Conservation (phyloP, 768 basidiomycete species). For the Xerocomellus amylosporus region DNA sequence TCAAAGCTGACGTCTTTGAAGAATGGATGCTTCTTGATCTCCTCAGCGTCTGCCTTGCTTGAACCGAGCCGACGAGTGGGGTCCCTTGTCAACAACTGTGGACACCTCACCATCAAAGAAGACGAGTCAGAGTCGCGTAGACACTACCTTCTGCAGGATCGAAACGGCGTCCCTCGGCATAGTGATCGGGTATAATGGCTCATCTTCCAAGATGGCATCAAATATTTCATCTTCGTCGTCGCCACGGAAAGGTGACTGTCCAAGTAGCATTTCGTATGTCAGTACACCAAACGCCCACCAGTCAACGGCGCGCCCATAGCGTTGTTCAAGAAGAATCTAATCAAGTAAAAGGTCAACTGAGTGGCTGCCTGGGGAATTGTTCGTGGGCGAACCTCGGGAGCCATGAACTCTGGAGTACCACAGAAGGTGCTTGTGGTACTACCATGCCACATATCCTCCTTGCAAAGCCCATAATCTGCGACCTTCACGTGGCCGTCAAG, state of each 20-base stretch:
- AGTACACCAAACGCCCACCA: conserved; percentile 99
- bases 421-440: conserved; percentile 98
- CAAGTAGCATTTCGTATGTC: conserved; percentile 98
- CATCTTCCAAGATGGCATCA: conserved; percentile 97
- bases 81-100: conserved; percentile 87
- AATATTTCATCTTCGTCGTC: conserved; percentile 99
- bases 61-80: conserved; percentile 89
- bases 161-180: conserved; percentile 98
- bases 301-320: conserved; percentile 97
- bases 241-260: conserved; percentile 98
- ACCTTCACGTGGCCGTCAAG: conserved; percentile 98
- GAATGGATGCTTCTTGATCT: conserved; percentile 96
- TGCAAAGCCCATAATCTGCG: conserved; percentile 98
- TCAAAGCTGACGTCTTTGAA: conserved; percentile 98
- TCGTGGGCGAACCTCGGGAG: conserved; percentile 76
- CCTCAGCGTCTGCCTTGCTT: conserved; percentile 88
- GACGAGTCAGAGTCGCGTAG: background rate
- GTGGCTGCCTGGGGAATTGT: background rate
- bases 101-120: conserved; percentile 3
- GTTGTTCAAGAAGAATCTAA: conserved; percentile 97
- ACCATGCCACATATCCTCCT: conserved; percentile 98
- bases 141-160: conserved; percentile 82
- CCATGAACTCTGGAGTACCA: conserved; percentile 99
- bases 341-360: conserved; percentile 5
- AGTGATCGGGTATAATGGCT: conserved; percentile 97